A percentile compares a stretch with the other conserved stretches of the same genome.
phyloP scores from a whole-genome alignment of 2,329 filamentous ascomycete species.

The Westerdykella sp. region DNA sequence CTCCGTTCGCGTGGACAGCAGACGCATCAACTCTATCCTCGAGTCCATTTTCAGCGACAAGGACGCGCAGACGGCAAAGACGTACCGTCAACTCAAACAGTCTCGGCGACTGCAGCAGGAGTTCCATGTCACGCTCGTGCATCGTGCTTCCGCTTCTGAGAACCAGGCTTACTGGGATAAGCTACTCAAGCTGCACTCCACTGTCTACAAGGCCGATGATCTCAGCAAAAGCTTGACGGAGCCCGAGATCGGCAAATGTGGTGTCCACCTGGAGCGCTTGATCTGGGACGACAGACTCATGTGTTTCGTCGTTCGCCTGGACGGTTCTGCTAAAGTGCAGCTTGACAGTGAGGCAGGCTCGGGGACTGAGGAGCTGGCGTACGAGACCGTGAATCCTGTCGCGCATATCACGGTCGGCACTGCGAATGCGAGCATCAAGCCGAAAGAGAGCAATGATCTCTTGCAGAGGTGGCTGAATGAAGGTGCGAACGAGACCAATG shows the following conservation, averaged over 20 bases:
- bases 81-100: slow-evolving; percentile 71
- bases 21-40: slow-evolving; percentile 53
- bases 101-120: slow-evolving; percentile 69
- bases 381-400: slow-evolving; percentile 65
- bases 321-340: slow-evolving; percentile 22
- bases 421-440: slow-evolving; percentile 66
- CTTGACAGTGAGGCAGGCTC: slow-evolving; percentile 13
- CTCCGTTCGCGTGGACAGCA: slow-evolving; percentile 49
- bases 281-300: slow-evolving; percentile 85
- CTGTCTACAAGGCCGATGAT: slow-evolving; percentile 24
- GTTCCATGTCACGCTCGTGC: slow-evolving; percentile 93
- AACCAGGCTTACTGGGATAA: slow-evolving; percentile 68
- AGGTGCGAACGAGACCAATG: slow-evolving; percentile 47
- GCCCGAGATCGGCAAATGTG: slow-evolving; percentile 57
- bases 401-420: slow-evolving; percentile 91
- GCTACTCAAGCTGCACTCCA: slow-evolving; percentile 56
- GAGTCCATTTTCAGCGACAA: slow-evolving; percentile 61
- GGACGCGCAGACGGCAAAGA: slow-evolving; percentile 50
- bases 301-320: slow-evolving; percentile 72
- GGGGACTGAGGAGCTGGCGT: slow-evolving; percentile 44
- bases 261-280: slow-evolving; percentile 58
- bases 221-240: slow-evolving; percentile 36
- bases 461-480: slow-evolving; percentile 66
- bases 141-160: slow-evolving; percentile 58
- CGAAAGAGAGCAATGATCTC: slow-evolving; percentile 88